Percentiles rank a stretch among this genome's conserved stretches.
Conservation (phyloP, 2,329 filamentous ascomycete species). For the Aureobasidium sp. region DNA sequence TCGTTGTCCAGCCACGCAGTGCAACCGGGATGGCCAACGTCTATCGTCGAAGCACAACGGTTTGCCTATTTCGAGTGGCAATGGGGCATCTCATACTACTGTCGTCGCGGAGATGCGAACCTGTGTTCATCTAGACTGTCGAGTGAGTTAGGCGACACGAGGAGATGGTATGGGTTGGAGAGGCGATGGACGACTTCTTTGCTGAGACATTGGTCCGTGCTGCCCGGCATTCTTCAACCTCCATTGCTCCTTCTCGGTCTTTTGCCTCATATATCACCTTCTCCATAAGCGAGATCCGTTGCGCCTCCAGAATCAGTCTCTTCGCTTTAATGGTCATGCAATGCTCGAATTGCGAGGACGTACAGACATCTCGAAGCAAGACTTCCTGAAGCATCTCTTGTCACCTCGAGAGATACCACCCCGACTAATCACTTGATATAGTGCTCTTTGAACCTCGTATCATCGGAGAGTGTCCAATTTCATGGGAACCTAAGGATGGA, state of each 20-base stretch:
- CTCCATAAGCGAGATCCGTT: too few relatives aligned
- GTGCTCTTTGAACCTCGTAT: too few relatives aligned
- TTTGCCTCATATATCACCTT: too few relatives aligned
- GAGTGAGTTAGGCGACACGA: neutral
- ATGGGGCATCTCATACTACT: neutral
- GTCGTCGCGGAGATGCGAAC: slow-evolving; percentile 10
- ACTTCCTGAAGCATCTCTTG: too few relatives aligned
- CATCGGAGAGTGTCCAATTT: too few relatives aligned
- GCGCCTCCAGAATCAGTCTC: too few relatives aligned
- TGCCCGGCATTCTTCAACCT: neutral
- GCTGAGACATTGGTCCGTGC: slow-evolving; percentile 15
- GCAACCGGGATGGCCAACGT: neutral
- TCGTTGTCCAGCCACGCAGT: neutral
- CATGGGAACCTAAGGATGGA: too few relatives aligned
- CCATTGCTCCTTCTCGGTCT: neutral
- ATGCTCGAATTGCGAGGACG: too few relatives aligned
- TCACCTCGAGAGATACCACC: too few relatives aligned
- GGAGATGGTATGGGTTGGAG: neutral
- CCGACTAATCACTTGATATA: too few relatives aligned
- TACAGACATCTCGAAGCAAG: too few relatives aligned
- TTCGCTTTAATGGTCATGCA: too few relatives aligned
- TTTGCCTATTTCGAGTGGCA: neutral
- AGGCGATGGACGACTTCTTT: neutral
- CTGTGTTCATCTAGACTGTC: slow-evolving; percentile 3
- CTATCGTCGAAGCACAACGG: slow-evolving; percentile 6